Evolutionary conservation across 169 alveolate species (phyloP).

Genomic region (Plasmodium vinckei): DNA sequence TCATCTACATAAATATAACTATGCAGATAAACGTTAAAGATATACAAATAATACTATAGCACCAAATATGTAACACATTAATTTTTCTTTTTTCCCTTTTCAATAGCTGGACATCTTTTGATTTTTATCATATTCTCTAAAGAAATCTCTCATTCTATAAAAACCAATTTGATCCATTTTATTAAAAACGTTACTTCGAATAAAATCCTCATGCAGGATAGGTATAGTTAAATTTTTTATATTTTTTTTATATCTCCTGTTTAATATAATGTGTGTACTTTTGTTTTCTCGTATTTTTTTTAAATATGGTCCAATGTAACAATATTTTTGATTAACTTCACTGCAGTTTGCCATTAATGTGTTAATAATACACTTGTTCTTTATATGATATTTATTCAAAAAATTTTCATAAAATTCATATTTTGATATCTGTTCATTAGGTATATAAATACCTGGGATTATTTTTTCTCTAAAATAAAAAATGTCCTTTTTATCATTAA

Average conservation of each 20-base stretch:
- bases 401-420: conserved; percentile 66
- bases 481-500: conserved; percentile 30
- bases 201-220: conserved; percentile 58
- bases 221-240: conserved; percentile 60
- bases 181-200: conserved; percentile 37
- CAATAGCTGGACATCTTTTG: conserved; percentile 7
- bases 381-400: conserved; percentile 65
- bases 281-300: conserved; percentile 67
- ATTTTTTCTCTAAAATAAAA: conserved; percentile 61
- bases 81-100: neutral
- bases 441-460: conserved; percentile 57
- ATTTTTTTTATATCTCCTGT: conserved; percentile 54
- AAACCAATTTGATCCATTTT: conserved; percentile 54
- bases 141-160: conserved; percentile 54
- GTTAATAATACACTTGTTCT: conserved; percentile 60
- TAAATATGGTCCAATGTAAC: conserved; percentile 54
- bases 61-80: too few species aligned
- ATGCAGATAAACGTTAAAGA: too few species aligned
- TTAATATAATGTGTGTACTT: conserved; percentile 59
- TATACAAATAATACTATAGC: too few species aligned
- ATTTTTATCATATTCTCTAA: conserved; percentile 65
- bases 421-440: conserved; percentile 44
- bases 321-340: conserved; percentile 33
- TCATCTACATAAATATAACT: too few species aligned
- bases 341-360: conserved; percentile 44